These are phyloP conservation scores for Lentinus brumalis DNA, from an alignment of 768 basidiomycete species.

Conservation along the genomic window DNA sequence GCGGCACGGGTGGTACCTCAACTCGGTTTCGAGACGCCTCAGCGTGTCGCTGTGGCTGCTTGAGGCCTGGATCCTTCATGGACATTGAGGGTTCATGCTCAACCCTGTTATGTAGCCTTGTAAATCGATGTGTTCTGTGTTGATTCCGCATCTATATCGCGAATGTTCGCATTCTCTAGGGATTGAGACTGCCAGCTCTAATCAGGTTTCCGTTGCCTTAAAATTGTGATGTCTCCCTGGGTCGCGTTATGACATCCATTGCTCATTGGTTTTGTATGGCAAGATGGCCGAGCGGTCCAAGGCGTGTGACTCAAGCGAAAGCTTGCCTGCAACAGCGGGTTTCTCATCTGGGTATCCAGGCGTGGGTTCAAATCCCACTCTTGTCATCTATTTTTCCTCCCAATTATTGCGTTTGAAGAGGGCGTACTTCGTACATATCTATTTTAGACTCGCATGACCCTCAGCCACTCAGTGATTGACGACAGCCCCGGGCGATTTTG, in stretches of 20 bases:
- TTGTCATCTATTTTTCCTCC: slow-evolving; percentile 22
- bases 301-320: slow-evolving; percentile 62
- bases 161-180: no score
- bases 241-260: no score
- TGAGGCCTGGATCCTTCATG: slow-evolving; percentile 5
- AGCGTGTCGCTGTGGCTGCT: slow-evolving; percentile 31
- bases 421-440: no score
- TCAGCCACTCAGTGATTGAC: no score
- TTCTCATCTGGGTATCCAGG: slow-evolving; percentile 34
- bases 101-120: not conserved
- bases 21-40: slow-evolving; percentile 12
- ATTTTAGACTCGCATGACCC: no score
- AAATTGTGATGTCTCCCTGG: no score
- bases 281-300: slow-evolving; percentile 67
- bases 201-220: no score
- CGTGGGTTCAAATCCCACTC: slow-evolving; percentile 33
- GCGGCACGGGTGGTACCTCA: slow-evolving; percentile 24
- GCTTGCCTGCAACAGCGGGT: slow-evolving; percentile 27
- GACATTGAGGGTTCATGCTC: not conserved
- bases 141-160: no score
- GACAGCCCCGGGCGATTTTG: no score
- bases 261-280: slow-evolving; percentile 28
- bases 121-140: not conserved
- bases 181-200: no score
- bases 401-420: not conserved